phyloP scores from a whole-genome alignment of 192 early-diverging fungal genomes.

The Paraglomus brasilianum region DNA sequence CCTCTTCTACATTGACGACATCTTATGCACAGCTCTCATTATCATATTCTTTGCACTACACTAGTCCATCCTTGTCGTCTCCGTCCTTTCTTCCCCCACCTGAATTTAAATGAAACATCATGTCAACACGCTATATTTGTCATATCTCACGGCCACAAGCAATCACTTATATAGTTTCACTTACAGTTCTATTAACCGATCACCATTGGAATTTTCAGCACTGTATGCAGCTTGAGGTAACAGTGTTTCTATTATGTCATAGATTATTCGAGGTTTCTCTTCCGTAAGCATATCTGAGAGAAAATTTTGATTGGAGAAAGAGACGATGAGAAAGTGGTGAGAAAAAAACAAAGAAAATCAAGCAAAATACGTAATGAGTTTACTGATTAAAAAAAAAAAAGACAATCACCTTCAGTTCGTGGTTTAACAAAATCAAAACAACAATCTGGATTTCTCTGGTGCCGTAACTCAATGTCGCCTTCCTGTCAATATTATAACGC shows the following conservation, averaged over 20 bases:
- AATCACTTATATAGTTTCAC: conserved; percentile 31
- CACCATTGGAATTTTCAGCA: conserved; percentile 58
- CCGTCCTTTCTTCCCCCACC: conserved; percentile 51
- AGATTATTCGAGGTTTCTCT: conserved; percentile 82
- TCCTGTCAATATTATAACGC: conserved; percentile 43
- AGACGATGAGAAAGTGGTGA: neutral
- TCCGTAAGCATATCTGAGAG: conserved; percentile 54
- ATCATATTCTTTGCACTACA: conserved; percentile 40
- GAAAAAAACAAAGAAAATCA: neutral
- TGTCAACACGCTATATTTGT: neutral
- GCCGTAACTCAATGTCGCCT: conserved; percentile 86
- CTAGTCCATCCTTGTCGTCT: conserved; percentile 55
- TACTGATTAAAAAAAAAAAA: neutral
- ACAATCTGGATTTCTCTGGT: conserved; percentile 93
- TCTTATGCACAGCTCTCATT: neutral
- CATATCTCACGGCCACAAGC: neutral
- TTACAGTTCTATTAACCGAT: conserved; percentile 80
- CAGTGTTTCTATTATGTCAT: conserved; percentile 87
- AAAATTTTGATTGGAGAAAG: neutral
- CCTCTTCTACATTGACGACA: neutral
- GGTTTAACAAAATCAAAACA: conserved; percentile 95
- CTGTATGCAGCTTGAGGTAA: conserved; percentile 75
- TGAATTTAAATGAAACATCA: conserved; percentile 13
- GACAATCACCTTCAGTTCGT: conserved; percentile 29
- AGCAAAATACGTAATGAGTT: neutral